Evolutionary conservation across 805 yeast genomes (phyloP).

Genomic region (Hanseniaspora occidentalis): DNA sequence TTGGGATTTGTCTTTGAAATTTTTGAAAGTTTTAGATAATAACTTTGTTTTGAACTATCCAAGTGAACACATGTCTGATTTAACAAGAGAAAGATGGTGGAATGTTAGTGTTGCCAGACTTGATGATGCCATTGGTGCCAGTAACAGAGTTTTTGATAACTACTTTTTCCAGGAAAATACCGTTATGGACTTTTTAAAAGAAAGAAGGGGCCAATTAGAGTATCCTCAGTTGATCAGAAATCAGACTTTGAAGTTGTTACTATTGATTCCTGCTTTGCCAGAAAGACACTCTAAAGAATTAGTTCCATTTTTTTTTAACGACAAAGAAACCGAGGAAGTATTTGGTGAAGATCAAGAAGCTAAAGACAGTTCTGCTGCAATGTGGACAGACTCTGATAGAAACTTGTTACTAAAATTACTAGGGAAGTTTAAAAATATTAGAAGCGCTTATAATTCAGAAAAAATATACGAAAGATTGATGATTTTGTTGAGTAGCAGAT

Average conservation of each 20-base stretch:
- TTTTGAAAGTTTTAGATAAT: slow-evolving; percentile 18
- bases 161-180: slow-evolving; percentile 18
- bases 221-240: slow-evolving; percentile 38
- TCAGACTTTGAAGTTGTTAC: slow-evolving; percentile 46
- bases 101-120: slow-evolving; percentile 35
- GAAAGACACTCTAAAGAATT: slow-evolving; percentile 48
- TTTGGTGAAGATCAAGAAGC: slow-evolving; percentile 4
- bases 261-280: slow-evolving; percentile 50
- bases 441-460: slow-evolving; percentile 37
- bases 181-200: not conserved
- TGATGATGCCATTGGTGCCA: slow-evolving; percentile 26
- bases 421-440: slow-evolving; percentile 51
- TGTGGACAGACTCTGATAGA: slow-evolving; percentile 41
- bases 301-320: slow-evolving; percentile 43
- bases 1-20: slow-evolving; percentile 41
- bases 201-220: slow-evolving; percentile 19
- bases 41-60: slow-evolving; percentile 10
- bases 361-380: slow-evolving; percentile 9
- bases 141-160: slow-evolving; percentile 17
- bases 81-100: slow-evolving; percentile 21
- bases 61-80: slow-evolving; percentile 8
- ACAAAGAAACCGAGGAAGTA: slow-evolving; percentile 12
- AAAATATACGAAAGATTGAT: slow-evolving; percentile 43
- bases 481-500: slow-evolving; percentile 47
- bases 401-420: slow-evolving; percentile 49